Evolutionary conservation across 1,284 basidiomycete genomes (phyloP).

Genomic region (Coriolopsis trogii): DNA sequence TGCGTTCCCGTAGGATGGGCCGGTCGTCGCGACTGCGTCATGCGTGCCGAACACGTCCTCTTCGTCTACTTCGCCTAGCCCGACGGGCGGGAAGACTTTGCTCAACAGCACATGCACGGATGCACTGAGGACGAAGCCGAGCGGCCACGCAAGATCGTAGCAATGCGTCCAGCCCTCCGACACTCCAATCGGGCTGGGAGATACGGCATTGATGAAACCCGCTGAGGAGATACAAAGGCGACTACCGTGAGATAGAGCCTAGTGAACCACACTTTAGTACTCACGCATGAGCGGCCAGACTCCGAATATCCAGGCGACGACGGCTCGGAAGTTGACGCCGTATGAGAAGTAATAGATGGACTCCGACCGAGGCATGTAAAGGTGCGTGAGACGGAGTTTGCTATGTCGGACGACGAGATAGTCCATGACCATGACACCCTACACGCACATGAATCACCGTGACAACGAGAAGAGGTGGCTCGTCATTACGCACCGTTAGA

Average conservation of each 20-base stretch:
- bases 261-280: not conserved
- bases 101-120: conserved; percentile 13
- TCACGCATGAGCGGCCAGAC: conserved; percentile 27
- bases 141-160: conserved; percentile 26
- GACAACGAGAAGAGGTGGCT: not conserved
- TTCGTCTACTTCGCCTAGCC: conserved; percentile 12
- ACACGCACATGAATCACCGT: not conserved
- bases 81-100: conserved; percentile 12
- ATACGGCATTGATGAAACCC: conserved; percentile 24
- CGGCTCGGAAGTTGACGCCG: conserved; percentile 26
- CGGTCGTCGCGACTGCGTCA: no score
- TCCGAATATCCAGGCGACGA: conserved; percentile 21
- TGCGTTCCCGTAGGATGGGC: no score
- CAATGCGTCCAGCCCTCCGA: conserved; percentile 17
- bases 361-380: conserved; percentile 21
- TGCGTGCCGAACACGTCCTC: conserved; percentile 20
- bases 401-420: conserved; percentile 23
- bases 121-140: conserved; percentile 22
- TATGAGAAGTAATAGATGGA: conserved; percentile 27
- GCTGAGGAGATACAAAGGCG: conserved; percentile 4
- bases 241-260: not conserved
- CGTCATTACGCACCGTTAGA: conserved; percentile 13
- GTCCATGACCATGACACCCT: conserved; percentile 25
- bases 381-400: conserved; percentile 21
- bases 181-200: conserved; percentile 6